Base-by-base conservation (phyloP, 495 filamentous ascomycete genomes). In the Daldinia decipiens region DNA sequence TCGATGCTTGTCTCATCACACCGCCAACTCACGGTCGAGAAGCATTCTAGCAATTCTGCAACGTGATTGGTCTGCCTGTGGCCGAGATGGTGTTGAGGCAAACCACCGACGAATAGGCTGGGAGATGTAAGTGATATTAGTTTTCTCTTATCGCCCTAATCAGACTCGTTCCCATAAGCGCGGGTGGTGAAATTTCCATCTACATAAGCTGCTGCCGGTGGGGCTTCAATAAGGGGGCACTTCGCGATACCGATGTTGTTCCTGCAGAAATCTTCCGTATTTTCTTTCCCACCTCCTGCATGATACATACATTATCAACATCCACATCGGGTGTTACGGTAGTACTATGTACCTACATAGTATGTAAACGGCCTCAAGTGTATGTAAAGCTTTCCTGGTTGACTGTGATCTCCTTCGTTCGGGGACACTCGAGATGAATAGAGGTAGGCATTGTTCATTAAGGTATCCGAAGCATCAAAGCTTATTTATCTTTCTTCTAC, bases 281-380 rank as follows among this genome's bases (percentile, higher is more conserved):
- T 59, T 57, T 27, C 21, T 29, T 64, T 67, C 34, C 65, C 40
- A 65, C 61, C 70, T 73, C 70, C 70, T 73, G 70, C 70, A 68
- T 73, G 24, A 65, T 68, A 73, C 70, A 65, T 68, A 73, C 70
- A 68, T 73, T 68, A 68, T 73, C 70, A 73, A 39, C 61, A 59
- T 27, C 70, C 70, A 73, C 65, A 24, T 4, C 34, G 26, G 27
- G 56, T 72, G 64, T 26, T 65, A 68, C 70, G 29, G 59, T 52
- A 55, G 21, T 24, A 24, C 21, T 24, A 24, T 24, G 21, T 24
- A 24, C 21, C n/a, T 9, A 27, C 11, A n/a, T n/a, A 39, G 55
- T 34, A n/a, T 13, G 15, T 39, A 39, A 6, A 24, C 11, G 6
- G 21, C 6, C 39, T 40, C n/a, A 40, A 40, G n/a, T 4, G 43